Conservation (phyloP, 2,329 filamentous ascomycete genomes). For the Septoria linicola region DNA sequence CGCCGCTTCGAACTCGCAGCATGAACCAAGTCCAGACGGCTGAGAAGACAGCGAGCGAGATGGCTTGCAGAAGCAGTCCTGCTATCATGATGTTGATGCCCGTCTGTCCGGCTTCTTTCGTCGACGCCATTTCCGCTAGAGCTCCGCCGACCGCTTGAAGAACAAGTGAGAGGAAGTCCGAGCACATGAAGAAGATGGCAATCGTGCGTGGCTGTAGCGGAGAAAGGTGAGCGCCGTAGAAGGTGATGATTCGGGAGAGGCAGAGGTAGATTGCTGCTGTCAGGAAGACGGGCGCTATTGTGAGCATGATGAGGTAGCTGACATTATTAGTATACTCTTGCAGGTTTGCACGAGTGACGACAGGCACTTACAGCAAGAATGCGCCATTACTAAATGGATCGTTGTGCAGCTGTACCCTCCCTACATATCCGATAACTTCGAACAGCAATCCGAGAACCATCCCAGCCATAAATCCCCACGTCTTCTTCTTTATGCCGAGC, state of each 20-base stretch:
- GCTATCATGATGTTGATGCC: slow-evolving; percentile 59
- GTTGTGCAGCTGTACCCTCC: slow-evolving; percentile 53
- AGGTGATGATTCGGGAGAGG: slow-evolving; percentile 58
- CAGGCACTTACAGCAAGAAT: slow-evolving; percentile 50
- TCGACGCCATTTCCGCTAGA: slow-evolving; percentile 52
- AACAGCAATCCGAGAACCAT: slow-evolving; percentile 50
- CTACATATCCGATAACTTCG: slow-evolving; percentile 57
- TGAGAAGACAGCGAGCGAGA: slow-evolving; percentile 50
- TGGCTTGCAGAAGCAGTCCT: slow-evolving; percentile 58
- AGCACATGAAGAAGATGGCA: slow-evolving; percentile 58
- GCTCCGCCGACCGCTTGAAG: slow-evolving; percentile 59
- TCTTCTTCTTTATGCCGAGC: slow-evolving; percentile 52
- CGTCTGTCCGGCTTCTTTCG: slow-evolving; percentile 40
- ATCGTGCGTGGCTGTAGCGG: slow-evolving; percentile 32
- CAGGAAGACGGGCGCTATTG: slow-evolving; percentile 58
- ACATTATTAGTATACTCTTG: background rate
- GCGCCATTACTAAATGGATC: slow-evolving; percentile 52
- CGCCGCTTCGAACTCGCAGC: slow-evolving; percentile 10
- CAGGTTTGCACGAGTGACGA: background rate
- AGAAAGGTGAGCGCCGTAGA: slow-evolving; percentile 47
- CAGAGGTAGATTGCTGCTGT: slow-evolving; percentile 58
- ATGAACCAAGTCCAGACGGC: slow-evolving; percentile 40
- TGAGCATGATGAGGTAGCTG: slow-evolving; percentile 58
- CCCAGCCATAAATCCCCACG: slow-evolving; percentile 57
- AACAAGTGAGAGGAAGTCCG: slow-evolving; percentile 56